A percentile compares a stretch with the other conserved stretches of the same genome.
Evolutionary conservation across 768 basidiomycete genomes (phyloP).

Genomic region (Suillus sp.): DNA sequence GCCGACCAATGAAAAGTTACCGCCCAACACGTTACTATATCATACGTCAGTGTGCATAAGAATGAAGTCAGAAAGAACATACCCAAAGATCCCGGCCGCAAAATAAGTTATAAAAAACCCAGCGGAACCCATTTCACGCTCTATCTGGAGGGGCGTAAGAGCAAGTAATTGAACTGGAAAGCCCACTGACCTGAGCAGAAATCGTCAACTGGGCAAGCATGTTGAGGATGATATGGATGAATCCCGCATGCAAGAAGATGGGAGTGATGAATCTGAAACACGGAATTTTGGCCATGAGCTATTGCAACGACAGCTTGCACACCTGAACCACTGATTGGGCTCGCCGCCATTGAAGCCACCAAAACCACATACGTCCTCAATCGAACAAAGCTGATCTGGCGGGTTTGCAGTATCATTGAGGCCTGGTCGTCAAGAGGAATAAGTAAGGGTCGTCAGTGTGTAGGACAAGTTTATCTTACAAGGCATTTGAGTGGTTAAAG

Average conservation of each 20-base stretch:
- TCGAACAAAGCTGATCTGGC: slow-evolving; percentile 63
- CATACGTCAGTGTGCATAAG: slow-evolving; percentile 12
- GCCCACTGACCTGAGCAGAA: slow-evolving; percentile 64
- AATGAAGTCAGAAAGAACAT: slow-evolving; percentile 20
- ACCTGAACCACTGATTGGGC: slow-evolving; percentile 63
- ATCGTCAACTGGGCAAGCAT: slow-evolving; percentile 83
- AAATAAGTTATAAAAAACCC: slow-evolving; percentile 88
- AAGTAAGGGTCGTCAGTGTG: slow-evolving; percentile 14
- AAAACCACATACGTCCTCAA: slow-evolving; percentile 87
- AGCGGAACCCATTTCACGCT: slow-evolving; percentile 87
- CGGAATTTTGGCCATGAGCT: slow-evolving; percentile 42
- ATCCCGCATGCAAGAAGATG: slow-evolving; percentile 93
- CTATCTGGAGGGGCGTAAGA: slow-evolving; percentile 54
- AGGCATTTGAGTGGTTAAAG: slow-evolving; percentile 54
- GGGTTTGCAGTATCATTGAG: slow-evolving; percentile 86
- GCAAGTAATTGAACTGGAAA: background rate
- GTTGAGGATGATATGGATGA: slow-evolving; percentile 90
- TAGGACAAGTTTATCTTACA: slow-evolving; percentile 45
- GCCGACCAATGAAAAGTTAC: slow-evolving; percentile 90
- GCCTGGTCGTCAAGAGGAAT: slow-evolving; percentile 42
- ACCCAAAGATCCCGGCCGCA: slow-evolving; percentile 93
- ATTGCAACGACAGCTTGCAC: slow-evolving; percentile 31
- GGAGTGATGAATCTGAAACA: slow-evolving; percentile 74
- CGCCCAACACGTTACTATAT: slow-evolving; percentile 79
- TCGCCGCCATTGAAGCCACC: slow-evolving; percentile 59